Conservation (phyloP, 2,329 filamentous ascomycete genomes). For the Penicillium decumbens region DNA sequence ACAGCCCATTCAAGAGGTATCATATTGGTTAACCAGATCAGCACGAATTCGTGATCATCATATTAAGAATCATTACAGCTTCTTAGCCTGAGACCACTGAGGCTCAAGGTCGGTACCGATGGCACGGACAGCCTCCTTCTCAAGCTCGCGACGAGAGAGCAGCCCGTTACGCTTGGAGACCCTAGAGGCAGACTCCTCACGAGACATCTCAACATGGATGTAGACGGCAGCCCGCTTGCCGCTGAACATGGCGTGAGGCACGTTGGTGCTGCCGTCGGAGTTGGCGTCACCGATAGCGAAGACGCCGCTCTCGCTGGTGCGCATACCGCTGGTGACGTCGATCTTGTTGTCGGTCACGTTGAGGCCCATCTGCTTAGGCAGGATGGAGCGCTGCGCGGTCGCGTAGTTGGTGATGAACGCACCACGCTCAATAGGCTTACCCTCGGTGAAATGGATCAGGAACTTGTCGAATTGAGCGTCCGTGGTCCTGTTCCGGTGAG, state of each 20-base stretch:
- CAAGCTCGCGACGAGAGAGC: constrained; percentile 21
- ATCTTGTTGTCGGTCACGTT: constrained; percentile 40
- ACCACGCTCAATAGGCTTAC: constrained; percentile 44
- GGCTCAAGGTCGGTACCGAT: constrained; percentile 33
- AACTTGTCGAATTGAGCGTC: constrained; percentile 52
- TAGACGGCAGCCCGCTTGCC: constrained; percentile 57
- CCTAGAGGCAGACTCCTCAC: constrained; percentile 28
- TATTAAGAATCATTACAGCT: background rate
- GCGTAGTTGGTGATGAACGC: constrained; percentile 53
- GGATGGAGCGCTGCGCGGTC: constrained; percentile 45
- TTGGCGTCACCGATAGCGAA: constrained; percentile 60
- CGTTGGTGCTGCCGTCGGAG: constrained; percentile 56
- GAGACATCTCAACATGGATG: constrained; percentile 45
- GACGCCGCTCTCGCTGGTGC: constrained; percentile 52
- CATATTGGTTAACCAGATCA: background rate
- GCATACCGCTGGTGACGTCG: constrained; percentile 44
- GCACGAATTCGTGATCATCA: background rate
- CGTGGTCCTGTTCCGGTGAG: constrained; percentile 24
- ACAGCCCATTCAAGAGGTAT: background rate
- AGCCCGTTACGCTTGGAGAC: constrained; percentile 28
- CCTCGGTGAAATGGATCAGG: constrained; percentile 50
- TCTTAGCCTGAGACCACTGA: constrained; percentile 5
- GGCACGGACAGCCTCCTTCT: constrained; percentile 25
- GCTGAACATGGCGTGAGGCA: constrained; percentile 57
- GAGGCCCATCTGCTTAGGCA: constrained; percentile 50